Conservation (phyloP, 345 rosid genomes). For the Gossypium arboreum region DNA sequence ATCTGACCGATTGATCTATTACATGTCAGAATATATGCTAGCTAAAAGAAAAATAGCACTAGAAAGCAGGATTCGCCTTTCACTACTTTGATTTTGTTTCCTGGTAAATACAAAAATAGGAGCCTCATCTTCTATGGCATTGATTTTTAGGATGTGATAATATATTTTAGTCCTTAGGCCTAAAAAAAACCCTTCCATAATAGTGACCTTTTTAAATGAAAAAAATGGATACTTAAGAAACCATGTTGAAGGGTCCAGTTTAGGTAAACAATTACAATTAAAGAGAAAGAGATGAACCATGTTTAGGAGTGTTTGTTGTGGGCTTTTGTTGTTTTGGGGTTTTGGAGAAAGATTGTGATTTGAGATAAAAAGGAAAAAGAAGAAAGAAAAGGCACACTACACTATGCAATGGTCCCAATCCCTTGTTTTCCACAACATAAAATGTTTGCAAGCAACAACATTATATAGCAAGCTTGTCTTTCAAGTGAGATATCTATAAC, state of each 20-base stretch:
- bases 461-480: neutral
- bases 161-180: no score
- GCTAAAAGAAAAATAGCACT: neutral
- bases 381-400: neutral
- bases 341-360: neutral
- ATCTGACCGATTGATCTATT: neutral
- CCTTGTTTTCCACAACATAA: neutral
- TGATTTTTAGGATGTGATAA: no score
- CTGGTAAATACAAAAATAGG: conserved; percentile 15
- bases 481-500: neutral
- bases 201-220: neutral
- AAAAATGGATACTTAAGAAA: neutral
- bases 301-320: neutral
- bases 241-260: neutral
- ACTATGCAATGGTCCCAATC: neutral
- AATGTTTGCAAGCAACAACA: neutral
- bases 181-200: no score
- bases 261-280: neutral
- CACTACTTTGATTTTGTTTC: neutral
- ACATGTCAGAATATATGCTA: neutral
- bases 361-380: neutral
- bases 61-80: neutral
- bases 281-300: neutral
- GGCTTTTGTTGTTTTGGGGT: neutral
- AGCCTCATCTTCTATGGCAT: no score